phyloP scores from a whole-genome alignment of 257 asterid species.

The Verbena officinalis region DNA sequence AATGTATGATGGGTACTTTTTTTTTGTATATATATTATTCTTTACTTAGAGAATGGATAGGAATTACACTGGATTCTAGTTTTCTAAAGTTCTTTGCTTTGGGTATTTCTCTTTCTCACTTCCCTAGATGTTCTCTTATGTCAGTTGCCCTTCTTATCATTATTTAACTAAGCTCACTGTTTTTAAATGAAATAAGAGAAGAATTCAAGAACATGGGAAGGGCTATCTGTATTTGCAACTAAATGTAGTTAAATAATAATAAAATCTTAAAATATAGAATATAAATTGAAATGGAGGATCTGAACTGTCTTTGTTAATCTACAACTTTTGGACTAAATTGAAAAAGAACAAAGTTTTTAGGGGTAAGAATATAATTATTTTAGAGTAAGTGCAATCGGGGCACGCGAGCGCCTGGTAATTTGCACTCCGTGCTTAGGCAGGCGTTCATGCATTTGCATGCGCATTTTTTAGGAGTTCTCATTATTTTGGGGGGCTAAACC shows the following conservation, averaged over 20 bases:
- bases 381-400: constrained; percentile 28
- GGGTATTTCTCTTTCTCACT: constrained; percentile 62
- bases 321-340: neutral
- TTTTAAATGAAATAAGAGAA: no score
- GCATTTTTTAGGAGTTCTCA: constrained; percentile 34
- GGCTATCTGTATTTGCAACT: neutral
- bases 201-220: no score
- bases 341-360: neutral
- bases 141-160: constrained; percentile 27
- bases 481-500: constrained; percentile 26
- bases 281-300: no score
- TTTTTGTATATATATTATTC: constrained; percentile 31
- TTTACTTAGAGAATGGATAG: constrained; percentile 51
- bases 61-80: constrained; percentile 60
- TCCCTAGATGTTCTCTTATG: constrained; percentile 66
- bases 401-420: constrained; percentile 57
- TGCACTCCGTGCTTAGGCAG: constrained; percentile 43
- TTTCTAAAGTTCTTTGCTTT: constrained; percentile 55
- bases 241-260: no score
- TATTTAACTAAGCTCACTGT: constrained; percentile 19
- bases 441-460: constrained; percentile 33
- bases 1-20: neutral
- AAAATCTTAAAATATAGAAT: no score
- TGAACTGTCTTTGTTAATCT: no score
- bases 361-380: neutral